Evolutionary conservation across 2,329 filamentous ascomycete species (phyloP), one percentile per base, ranked within the genome.

Genomic region (Cladosporium phlei): DNA sequence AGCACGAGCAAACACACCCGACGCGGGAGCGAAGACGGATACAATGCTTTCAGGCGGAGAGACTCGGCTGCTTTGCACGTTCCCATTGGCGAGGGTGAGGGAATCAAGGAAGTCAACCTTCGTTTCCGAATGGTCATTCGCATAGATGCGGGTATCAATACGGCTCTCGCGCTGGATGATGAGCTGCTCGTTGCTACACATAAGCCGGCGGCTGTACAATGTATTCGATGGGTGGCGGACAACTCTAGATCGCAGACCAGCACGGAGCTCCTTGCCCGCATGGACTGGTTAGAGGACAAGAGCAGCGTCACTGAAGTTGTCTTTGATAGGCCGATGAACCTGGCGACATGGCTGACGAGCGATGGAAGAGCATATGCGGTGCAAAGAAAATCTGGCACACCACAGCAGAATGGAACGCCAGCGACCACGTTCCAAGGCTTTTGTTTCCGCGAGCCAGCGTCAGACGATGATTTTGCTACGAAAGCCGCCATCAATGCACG

Each of bases 121-220:
- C 85, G 88, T 9, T 98, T 98, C 67, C 81, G 91, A 48, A 95
- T 96, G 86, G 91, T 95, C 11, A 97, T 98, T 61, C 94, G 95
- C 64, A 88, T 98, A 14, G 93, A 98, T 67, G 93, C 93, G 2
- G 93, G 93, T 2, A 96, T 98, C 57, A 83, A 83, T 56, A 87
- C 83, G 59, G 88, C 87, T 9, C 71, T 97, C 46, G 91, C 93
- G 2, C 76, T 97, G 17, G 93, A 97, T 55, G 88, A 95, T 47
- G 93, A 97, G 66, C 73, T 98, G 30, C 76, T 97, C 17, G 90
- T 98, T 43, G 88, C 93, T 4, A 98, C 93, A 0, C 76, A 81
- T 48, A 95, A 93, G 61, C 93, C 93, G 3, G 84, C 90, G 0
- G 91, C 93, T n/a, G 82, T 97, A 12, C 93, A 98, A 66, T 96